Percentiles rank a stretch among this genome's conserved stretches.
Evolutionary conservation across 148 eudicot species (phyloP).

Genomic region (Rheum nobile): DNA sequence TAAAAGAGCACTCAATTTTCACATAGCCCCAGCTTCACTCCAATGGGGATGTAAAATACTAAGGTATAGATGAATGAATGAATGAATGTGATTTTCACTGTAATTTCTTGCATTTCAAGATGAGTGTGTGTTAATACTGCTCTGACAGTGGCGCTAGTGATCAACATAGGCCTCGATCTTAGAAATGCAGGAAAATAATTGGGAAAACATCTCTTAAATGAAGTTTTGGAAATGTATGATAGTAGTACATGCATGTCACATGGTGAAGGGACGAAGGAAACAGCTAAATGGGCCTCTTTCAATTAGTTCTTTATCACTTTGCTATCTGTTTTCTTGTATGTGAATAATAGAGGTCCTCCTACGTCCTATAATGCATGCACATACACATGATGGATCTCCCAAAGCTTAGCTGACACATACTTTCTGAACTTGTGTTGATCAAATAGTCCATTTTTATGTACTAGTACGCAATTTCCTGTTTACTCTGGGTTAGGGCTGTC

Average conservation of each 20-base stretch:
- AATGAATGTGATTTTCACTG: not conserved
- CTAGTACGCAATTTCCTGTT: no score
- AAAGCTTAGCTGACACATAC: not conserved
- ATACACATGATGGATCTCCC: not conserved
- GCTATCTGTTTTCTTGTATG: not conserved
- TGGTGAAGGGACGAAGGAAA: slow-evolving; percentile 5
- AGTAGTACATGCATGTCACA: not conserved
- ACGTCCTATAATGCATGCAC: not conserved
- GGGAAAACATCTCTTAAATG: no score
- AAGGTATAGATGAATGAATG: not conserved
- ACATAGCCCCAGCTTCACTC: no score
- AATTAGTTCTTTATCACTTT: not conserved
- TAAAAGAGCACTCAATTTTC: not conserved
- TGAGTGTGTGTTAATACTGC: not conserved
- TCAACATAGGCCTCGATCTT: not conserved
- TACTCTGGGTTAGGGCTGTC: no score
- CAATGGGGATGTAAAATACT: not conserved
- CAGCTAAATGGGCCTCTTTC: slow-evolving; percentile 1
- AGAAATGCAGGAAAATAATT: not conserved
- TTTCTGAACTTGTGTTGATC: not conserved
- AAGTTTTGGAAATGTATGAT: not conserved
- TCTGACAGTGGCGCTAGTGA: no score
- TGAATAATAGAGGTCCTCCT: slow-evolving; percentile 1
- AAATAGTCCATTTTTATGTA: not conserved
- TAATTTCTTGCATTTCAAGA: not conserved